Evolutionary conservation across 345 rosid species (phyloP), one percentile per base, ranked within the genome.

Genomic region (Rhizophora mangle): DNA sequence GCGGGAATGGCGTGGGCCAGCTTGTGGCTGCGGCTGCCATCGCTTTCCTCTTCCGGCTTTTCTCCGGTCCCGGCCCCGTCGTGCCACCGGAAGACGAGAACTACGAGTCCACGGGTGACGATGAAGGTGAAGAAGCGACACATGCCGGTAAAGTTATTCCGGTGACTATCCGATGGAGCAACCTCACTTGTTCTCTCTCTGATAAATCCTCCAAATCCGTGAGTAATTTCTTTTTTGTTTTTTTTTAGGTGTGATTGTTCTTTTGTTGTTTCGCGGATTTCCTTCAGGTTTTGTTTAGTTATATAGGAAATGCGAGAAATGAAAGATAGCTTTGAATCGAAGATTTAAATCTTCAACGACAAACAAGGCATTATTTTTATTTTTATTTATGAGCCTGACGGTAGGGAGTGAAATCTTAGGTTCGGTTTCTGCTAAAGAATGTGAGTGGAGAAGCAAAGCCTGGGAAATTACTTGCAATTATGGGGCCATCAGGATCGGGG

Each of bases 401-500:
- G 49, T 43, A 13, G 4, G 19, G 24, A 31, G 27, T 71, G 74
- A 21, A 52, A 47, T 32, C 73, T 65, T 75, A 91, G 99, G 88
- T 89, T 76, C 78, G 96, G 31, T 95, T 95, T 82, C 68, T 95
- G 87, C 81, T 95, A 30, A 82, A 87, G n/a, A 82, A 91, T 65
- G 90, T 95, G 20, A 76, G 88, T 31, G 99, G 99, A 77, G 96
- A 91, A 82, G 97, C 97, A 3, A 87, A 85, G 78, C 99, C 99
- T 1, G 96, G 99, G 71, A 87, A 92, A 71, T 83, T 95, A 76
- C 85, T 91, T 37, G 99, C 99, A 21, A 84, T 89, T 46, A 95
- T 95, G 99, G 97, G 99, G 3, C 93, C 99, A 6, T 92, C 99
- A 6, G 99, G 99, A 18, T 95, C 99, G n/a, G 99, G 99, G 63